Percentiles rank a stretch among this genome's conserved stretches.
phyloP scores from a whole-genome alignment of 495 filamentous ascomycete genomes.

The Tetracladium marchalianum region DNA sequence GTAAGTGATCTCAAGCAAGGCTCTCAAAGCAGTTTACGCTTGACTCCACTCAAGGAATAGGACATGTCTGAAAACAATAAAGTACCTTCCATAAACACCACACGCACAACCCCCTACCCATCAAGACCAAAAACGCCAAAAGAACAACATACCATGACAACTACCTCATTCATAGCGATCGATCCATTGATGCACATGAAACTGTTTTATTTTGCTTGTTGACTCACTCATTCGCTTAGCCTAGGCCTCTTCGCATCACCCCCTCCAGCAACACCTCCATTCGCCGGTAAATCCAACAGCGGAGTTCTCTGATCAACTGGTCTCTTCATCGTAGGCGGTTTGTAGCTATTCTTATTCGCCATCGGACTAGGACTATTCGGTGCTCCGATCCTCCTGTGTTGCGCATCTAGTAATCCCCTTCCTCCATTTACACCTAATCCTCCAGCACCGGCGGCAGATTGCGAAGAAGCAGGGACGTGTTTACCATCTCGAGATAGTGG shows the following conservation, averaged over 20 bases:
- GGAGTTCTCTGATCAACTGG: slow-evolving; percentile 19
- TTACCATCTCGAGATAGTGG: slow-evolving; percentile 17
- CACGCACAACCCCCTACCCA: not conserved
- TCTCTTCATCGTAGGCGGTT: slow-evolving; percentile 49
- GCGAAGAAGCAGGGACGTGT: slow-evolving; percentile 16
- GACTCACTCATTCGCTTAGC: slow-evolving; percentile 6
- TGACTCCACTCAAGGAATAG: too few relatives aligned
- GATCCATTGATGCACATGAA: not conserved
- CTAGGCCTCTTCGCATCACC: slow-evolving; percentile 20
- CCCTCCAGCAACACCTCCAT: slow-evolving; percentile 10
- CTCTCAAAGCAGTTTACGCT: too few relatives aligned
- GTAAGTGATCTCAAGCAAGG: too few relatives aligned
- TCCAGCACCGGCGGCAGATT: slow-evolving; percentile 20
- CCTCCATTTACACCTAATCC: not conserved
- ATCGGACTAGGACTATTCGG: slow-evolving; percentile 49
- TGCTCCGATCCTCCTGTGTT: slow-evolving; percentile 59
- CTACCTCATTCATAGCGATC: too few relatives aligned
- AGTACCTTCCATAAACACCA: slow-evolving; percentile 1
- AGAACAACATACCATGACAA: too few relatives aligned
- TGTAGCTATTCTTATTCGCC: slow-evolving; percentile 47
- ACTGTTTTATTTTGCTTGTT: not conserved
- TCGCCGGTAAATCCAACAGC: slow-evolving; percentile 17
- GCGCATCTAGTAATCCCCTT: slow-evolving; percentile 44
- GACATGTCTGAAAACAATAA: slow-evolving; percentile 10
- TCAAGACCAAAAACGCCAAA: too few relatives aligned